Evolutionary conservation across 495 filamentous ascomycete genomes (phyloP).

Genomic region (Penicillium herquei): DNA sequence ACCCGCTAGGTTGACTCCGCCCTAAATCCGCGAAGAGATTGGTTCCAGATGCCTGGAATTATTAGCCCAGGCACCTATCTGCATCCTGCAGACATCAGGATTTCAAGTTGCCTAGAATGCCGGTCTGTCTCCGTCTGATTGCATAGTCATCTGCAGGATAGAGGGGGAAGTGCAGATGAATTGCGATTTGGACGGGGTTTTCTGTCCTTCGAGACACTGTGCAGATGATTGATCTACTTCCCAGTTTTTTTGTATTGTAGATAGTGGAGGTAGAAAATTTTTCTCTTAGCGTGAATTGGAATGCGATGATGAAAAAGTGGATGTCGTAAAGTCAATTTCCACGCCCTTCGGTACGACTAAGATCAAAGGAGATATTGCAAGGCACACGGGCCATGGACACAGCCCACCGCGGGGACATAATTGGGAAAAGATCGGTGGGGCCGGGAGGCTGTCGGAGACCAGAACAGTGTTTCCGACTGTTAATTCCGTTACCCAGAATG

Average conservation of each 20-base stretch:
- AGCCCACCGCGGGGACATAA: constrained; percentile 33
- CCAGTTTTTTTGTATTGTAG: too few species aligned
- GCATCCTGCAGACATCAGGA: too few species aligned
- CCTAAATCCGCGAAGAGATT: not conserved
- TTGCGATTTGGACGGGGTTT: too few species aligned
- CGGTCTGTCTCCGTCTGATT: not conserved
- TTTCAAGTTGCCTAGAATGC: not conserved
- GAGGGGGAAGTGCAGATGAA: too few species aligned
- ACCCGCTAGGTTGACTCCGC: not conserved
- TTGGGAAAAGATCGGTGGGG: constrained; percentile 33
- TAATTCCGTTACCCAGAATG: not conserved
- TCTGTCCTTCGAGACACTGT: too few species aligned
- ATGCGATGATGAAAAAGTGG: not conserved
- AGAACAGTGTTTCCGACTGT: not conserved
- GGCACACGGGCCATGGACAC: constrained; percentile 21
- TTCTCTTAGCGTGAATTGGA: not conserved
- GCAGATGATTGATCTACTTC: too few species aligned
- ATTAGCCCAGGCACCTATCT: not conserved
- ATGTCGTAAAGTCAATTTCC: constrained; percentile 28
- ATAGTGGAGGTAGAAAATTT: not conserved
- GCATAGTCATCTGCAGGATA: not conserved
- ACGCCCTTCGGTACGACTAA: constrained; percentile 40
- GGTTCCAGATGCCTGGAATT: not conserved
- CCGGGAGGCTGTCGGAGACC: constrained; percentile 2
- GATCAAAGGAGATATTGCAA: constrained; percentile 13